These are phyloP conservation scores for Aureobasidium sp. DNA, from an alignment of 2,329 filamentous ascomycete genomes.

Conservation along the genomic window DNA sequence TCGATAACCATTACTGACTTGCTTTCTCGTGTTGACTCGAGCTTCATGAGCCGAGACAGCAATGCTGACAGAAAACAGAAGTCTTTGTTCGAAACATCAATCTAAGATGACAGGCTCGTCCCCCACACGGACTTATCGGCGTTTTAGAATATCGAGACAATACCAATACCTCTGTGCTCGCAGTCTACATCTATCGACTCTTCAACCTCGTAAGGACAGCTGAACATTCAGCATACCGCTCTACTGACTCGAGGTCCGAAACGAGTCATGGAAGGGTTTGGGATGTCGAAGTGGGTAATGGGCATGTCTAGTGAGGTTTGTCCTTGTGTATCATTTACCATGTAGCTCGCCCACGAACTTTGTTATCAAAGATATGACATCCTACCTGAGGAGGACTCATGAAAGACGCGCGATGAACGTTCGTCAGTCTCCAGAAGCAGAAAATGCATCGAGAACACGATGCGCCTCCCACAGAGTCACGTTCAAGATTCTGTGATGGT, in stretches of 20 bases:
- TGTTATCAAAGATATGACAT: not conserved
- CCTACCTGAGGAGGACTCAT: too few species aligned
- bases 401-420: too few species aligned
- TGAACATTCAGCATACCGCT: too few species aligned
- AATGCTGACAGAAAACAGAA: not conserved
- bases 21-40: not conserved
- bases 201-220: too few species aligned
- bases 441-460: not conserved
- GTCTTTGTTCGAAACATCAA: not conserved
- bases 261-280: not conserved
- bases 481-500: not conserved
- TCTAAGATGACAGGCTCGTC: not conserved
- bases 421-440: too few species aligned
- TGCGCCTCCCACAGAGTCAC: not conserved
- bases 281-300: too few species aligned
- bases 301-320: too few species aligned
- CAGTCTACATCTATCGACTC: not conserved
- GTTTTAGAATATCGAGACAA: not conserved
- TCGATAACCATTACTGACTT: not conserved
- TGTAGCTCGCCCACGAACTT: not conserved
- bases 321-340: not conserved
- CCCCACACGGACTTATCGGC: not conserved
- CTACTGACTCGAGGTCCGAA: not conserved
- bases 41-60: not conserved
- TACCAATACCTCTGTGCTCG: not conserved